Percentiles rank a stretch among this genome's conserved stretches.
Evolutionary conservation across 2,329 filamentous ascomycete genomes (phyloP).

Genomic region (Pyrenochaeta sp.): DNA sequence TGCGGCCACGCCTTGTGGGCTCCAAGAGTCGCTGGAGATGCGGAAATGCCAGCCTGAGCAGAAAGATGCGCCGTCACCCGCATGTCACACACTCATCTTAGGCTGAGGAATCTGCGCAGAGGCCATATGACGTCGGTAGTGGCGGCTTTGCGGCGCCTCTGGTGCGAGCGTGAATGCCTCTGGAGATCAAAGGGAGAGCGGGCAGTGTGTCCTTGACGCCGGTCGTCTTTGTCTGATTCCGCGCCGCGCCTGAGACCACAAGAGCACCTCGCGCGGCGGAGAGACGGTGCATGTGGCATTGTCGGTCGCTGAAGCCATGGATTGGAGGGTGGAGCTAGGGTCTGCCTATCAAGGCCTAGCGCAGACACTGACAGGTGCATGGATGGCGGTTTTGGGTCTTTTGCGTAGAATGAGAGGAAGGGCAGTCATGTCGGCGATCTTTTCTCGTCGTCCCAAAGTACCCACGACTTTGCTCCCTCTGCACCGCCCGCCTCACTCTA

Average conservation of each 20-base stretch:
- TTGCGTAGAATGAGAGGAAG: slow-evolving; percentile 1
- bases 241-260: neutral
- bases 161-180: neutral
- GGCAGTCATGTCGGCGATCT: slow-evolving; percentile 8
- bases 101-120: slow-evolving; percentile 9
- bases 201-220: neutral
- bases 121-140: slow-evolving; percentile 6
- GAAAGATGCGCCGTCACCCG: neutral
- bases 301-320: neutral
- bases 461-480: neutral
- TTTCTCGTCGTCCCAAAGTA: neutral
- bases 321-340: slow-evolving; percentile 3
- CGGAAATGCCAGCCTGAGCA: neutral
- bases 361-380: slow-evolving; percentile 12
- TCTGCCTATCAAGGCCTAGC: slow-evolving; percentile 7
- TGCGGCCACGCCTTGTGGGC: neutral
- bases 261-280: neutral
- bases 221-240: too few relatives aligned
- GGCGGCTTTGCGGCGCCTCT: neutral
- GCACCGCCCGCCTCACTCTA: slow-evolving; percentile 4
- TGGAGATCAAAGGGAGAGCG: neutral
- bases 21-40: neutral
- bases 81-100: slow-evolving; percentile 15
- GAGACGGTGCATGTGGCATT: neutral
- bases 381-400: slow-evolving; percentile 6